Base-by-base conservation (phyloP, 2,329 filamentous ascomycete species). In the Ophiostoma novo-ulmi region DNA sequence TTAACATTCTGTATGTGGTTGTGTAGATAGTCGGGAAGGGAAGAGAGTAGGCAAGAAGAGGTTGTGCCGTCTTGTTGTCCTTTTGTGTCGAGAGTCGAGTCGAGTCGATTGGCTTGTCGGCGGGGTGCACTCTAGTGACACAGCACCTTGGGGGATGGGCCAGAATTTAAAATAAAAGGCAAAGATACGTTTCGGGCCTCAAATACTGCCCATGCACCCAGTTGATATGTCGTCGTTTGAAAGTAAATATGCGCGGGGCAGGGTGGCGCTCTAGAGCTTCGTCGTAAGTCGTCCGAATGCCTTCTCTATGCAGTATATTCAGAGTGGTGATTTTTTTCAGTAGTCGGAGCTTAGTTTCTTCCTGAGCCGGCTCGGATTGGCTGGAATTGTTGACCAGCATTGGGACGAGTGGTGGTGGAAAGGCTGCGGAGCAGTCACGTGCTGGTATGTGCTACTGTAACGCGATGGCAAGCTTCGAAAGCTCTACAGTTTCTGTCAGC, bases 1-100 rank as follows among this genome's bases (percentile, higher is more conserved):
- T 91, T 81, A 92, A 88, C 91, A 92, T 93, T 22, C 35, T 39
- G 35, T 35, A 17, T 36, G 35, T 26, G 36, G 35, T 22, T 2
- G 63, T 31, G 31, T 31, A 31, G 3, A 31, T 31, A 31, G 31
- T 31, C 31, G 31, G 31, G 31, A 31, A 31, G 35, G 20, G 63
- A 39, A 1, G 35, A 38, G 31, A 36, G 31, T n/a, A 64, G 61
- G 11, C 31, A 64, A 64, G 35, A 31, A 64, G 58, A 17, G 52
- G 22, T 22, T 26, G 8, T 26, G 52, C 52, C 26, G 52, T 63
- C 22, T 35, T 17, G 22, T 35, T 13, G 10, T 26, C 31, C 31
- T 31, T 31, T 4, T 14, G 55, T 26, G 58, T 63, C 58, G 58
- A 31, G 26, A 20, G 22, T 63, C 58, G 58, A 26, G 55, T 61